These are phyloP conservation scores for Kazachstania martiniae DNA, from an alignment of 805 yeast genomes.

Conservation along the genomic window DNA sequence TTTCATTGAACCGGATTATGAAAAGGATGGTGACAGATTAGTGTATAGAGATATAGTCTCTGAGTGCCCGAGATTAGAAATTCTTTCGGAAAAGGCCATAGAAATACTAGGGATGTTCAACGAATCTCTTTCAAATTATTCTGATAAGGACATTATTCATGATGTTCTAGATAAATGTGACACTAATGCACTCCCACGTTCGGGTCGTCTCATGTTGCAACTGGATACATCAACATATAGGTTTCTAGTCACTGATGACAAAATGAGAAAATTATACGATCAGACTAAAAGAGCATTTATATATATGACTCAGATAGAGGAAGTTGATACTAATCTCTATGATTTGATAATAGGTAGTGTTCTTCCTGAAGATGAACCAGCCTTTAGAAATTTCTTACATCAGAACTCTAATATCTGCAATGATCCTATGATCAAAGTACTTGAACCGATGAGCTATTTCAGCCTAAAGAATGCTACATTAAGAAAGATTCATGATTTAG, in stretches of 20 bases:
- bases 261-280: constrained; percentile 47
- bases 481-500: constrained; percentile 67
- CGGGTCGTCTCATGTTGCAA: constrained; percentile 32
- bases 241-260: constrained; percentile 40
- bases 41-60: constrained; percentile 25
- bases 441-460: constrained; percentile 45
- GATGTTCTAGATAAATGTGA: constrained; percentile 33
- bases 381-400: constrained; percentile 44
- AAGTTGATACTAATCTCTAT: constrained; percentile 49
- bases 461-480: constrained; percentile 69
- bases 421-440: constrained; percentile 34
- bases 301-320: constrained; percentile 76
- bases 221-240: constrained; percentile 46
- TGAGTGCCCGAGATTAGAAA: constrained; percentile 13
- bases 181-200: constrained; percentile 27
- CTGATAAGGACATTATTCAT: constrained; percentile 46
- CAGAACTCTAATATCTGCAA: constrained; percentile 28
- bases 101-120: constrained; percentile 35
- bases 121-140: constrained; percentile 32
- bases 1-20: constrained; percentile 23
- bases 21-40: constrained; percentile 19
- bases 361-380: constrained; percentile 50
- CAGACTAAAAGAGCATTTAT: constrained; percentile 77
- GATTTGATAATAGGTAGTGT: constrained; percentile 31
- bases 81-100: constrained; percentile 25